Conservation (phyloP, 169 alveolate species). For the Plasmodium reichenowi region DNA sequence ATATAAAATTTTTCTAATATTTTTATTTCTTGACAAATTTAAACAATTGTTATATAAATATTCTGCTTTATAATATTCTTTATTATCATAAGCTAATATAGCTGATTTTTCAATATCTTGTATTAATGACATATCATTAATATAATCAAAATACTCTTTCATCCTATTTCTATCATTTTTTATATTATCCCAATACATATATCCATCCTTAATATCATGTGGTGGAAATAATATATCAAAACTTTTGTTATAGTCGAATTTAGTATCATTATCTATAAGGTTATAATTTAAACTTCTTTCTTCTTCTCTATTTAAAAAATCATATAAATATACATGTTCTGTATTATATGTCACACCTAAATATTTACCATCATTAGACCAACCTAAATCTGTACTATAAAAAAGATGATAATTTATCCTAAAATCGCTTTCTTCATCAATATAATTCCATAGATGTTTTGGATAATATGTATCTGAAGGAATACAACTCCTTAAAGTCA, state of each 20-base stretch:
- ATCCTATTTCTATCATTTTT: background rate
- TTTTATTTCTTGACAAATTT: constrained; percentile 22
- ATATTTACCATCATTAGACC: constrained; percentile 76
- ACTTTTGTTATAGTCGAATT: background rate
- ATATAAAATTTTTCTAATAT: constrained; percentile 23
- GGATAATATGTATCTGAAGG: constrained; percentile 80
- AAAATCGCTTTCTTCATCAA: constrained; percentile 45
- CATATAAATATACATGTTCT: constrained; percentile 78
- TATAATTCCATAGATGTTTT: constrained; percentile 75
- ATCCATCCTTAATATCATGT: background rate
- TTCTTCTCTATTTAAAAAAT: constrained; percentile 64
- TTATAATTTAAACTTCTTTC: constrained; percentile 29
- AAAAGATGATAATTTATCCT: constrained; percentile 1
- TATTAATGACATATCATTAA: constrained; percentile 15
- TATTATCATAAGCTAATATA: constrained; percentile 25
- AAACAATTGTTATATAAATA: constrained; percentile 34
- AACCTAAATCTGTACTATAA: constrained; percentile 57
- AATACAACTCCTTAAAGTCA: constrained; percentile 34
- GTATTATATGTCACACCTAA: constrained; percentile 76
- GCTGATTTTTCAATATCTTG: constrained; percentile 39
- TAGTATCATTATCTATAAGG: constrained; percentile 14
- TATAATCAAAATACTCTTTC: background rate
- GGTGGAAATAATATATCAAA: constrained; percentile 47
- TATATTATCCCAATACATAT: background rate
- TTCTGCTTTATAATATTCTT: constrained; percentile 27